These are phyloP conservation scores for Pseudogymnoascus sp. DNA, from an alignment of 2,329 filamentous ascomycete genomes.

Conservation along the genomic window DNA sequence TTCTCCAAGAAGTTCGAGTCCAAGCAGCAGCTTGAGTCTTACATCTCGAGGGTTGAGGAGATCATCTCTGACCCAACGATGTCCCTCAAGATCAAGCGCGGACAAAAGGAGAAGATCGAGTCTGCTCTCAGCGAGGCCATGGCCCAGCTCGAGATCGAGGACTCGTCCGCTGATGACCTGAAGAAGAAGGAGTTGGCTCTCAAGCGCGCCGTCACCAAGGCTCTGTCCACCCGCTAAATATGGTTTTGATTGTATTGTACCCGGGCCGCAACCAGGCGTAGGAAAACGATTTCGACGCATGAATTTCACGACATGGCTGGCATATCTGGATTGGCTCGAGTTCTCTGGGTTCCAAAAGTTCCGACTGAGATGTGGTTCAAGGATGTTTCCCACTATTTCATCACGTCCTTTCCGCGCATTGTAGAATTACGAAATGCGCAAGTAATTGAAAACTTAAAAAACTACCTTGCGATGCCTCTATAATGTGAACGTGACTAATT, in stretches of 20 bases:
- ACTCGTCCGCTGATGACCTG: slow-evolving; percentile 82
- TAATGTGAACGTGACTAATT: not conserved
- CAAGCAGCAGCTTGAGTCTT: slow-evolving; percentile 88
- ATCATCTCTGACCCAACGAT: slow-evolving; percentile 94
- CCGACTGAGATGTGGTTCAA: slow-evolving; percentile 5
- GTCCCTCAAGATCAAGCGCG: slow-evolving; percentile 95
- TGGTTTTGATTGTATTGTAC: slow-evolving; percentile 6
- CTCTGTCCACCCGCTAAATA: slow-evolving; percentile 71
- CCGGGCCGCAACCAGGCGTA: slow-evolving; percentile 4
- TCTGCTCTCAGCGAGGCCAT: slow-evolving; percentile 93
- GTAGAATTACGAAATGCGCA: slow-evolving; percentile 7
- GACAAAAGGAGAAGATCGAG: slow-evolving; percentile 99
- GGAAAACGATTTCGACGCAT: slow-evolving; percentile 7
- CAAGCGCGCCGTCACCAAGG: slow-evolving; percentile 98
- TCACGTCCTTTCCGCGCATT: slow-evolving; percentile 4
- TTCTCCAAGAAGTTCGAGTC: slow-evolving; percentile 99
- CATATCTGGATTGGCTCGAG: slow-evolving; percentile 7
- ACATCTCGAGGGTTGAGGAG: slow-evolving; percentile 98
- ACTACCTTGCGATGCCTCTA: not conserved
- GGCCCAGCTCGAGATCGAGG: slow-evolving; percentile 81
- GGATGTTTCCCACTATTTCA: slow-evolving; percentile 2
- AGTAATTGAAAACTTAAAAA: slow-evolving; percentile 1
- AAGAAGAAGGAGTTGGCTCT: slow-evolving; percentile 99
- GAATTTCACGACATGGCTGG: slow-evolving; percentile 26
- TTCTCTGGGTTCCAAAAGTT: slow-evolving; percentile 6